phyloP scores from a whole-genome alignment of 768 basidiomycete species.

The Collybia sordida region DNA sequence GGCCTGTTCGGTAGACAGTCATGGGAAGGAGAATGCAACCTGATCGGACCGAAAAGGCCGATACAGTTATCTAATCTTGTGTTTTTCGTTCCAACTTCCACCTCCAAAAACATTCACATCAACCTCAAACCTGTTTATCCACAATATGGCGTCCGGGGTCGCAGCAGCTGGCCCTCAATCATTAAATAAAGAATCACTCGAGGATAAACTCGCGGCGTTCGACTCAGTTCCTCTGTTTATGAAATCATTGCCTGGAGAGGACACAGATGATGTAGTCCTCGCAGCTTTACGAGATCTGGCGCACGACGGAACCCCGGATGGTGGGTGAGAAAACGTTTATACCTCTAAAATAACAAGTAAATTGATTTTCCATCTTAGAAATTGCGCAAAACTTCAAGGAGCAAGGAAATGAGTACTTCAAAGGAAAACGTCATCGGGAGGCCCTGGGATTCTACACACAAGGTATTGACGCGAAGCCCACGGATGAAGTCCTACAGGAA shows the following conservation, averaged over 20 bases:
- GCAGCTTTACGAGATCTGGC: conserved; percentile 84
- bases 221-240: conserved; percentile 90
- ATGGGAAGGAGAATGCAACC: no score
- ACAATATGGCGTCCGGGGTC: conserved; percentile 18
- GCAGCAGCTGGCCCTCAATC: conserved; percentile 33
- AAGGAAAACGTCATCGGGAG: conserved; percentile 82
- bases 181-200: conserved; percentile 26
- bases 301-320: conserved; percentile 91
- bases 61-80: conserved; percentile 3
- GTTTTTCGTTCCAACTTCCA: conserved; percentile 5
- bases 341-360: not conserved
- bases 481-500: conserved; percentile 54
- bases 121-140: not conserved
- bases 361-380: conserved; percentile 46
- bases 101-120: not conserved
- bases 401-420: conserved; percentile 94
- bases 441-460: conserved; percentile 90
- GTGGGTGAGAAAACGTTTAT: conserved; percentile 52
- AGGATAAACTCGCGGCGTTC: conserved; percentile 41
- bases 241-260: conserved; percentile 77
- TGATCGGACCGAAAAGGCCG: conserved; percentile 1
- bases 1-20: no score
- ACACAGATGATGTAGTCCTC: conserved; percentile 61
- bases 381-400: conserved; percentile 91
- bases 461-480: conserved; percentile 83